Evolutionary conservation across 2,329 filamentous ascomycete species (phyloP), one percentile per base, ranked within the genome.

Genomic region (Aspergillus brunneoviolaceus): DNA sequence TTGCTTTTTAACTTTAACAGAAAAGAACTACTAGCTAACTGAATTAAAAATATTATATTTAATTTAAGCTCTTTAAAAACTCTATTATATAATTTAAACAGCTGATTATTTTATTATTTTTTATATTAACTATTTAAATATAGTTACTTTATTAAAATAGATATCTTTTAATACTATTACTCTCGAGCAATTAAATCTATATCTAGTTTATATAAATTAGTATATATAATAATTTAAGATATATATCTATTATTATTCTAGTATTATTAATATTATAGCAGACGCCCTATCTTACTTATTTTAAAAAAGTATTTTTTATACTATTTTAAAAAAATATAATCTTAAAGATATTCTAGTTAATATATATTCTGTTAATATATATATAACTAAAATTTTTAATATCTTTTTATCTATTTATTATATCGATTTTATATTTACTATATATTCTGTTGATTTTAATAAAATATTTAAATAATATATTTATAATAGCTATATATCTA

Each of bases 1-100:
- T 5, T 19, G 19, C 23, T 3, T 16, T 1, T 23, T 23, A 23
- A 23, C 3, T 3, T 3, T 2, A 2, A 3, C 21, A 1, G 2
- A 23, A 23, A 23, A 23, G 21, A 23, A 23, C 3, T 23, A 23
- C 3, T 23, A 23, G 21, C 21, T 2, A 2, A 23, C 9, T 16
- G 1, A 23, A 6, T 0, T 23, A 48, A 10, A 10, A 16, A 6
- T 48, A 2, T 5, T 23, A 48, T 48, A 48, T 19, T 23, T 48
- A 2, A 9, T 27, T 19, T 19, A 11, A 6, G 2, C 1, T 10
- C 23, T 35, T 10, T 48, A 48, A 14, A 47, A 47, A 2, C 1
- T 48, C 1, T 19, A 48, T 10, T 19, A 48, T 19, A 19, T 48
- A 23, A 23, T 47, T 7, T 10, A n/a, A 7, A 3, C 16, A 7